Conservation (phyloP, 148 eudicot genomes). For the Tetragonia tetragonoides region DNA sequence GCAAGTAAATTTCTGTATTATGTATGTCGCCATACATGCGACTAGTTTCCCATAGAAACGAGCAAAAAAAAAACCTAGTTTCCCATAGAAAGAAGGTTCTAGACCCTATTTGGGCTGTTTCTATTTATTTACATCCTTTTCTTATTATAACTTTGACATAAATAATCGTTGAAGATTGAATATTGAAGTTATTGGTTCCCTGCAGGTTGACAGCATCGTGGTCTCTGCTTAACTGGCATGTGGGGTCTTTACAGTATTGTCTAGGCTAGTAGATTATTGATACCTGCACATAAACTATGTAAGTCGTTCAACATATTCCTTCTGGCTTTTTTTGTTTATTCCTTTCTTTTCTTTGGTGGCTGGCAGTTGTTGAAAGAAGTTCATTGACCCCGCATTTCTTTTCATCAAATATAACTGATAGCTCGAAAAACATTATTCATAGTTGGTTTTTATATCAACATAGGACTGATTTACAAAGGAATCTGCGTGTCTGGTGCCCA, state of each 20-base stretch:
- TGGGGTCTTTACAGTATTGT: conserved; percentile 5
- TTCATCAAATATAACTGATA: neutral
- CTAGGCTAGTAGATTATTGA: conserved; percentile 13
- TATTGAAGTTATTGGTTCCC: neutral
- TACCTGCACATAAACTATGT: conserved; percentile 22
- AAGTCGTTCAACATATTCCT: conserved; percentile 11
- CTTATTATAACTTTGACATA: neutral
- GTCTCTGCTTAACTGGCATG: conserved; percentile 12
- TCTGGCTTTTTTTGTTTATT: conserved; percentile 4
- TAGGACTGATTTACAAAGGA: neutral
- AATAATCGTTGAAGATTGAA: neutral
- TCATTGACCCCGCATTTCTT: neutral
- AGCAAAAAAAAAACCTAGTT: too few species aligned
- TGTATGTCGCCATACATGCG: neutral
- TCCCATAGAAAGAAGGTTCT: neutral
- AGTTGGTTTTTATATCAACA: conserved; percentile 5
- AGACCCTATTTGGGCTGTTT: neutral
- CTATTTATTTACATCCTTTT: neutral
- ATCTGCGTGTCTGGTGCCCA: conserved; percentile 31
- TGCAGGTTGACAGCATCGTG: conserved; percentile 10
- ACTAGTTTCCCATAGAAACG: neutral
- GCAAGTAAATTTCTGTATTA: neutral
- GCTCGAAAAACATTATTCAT: neutral
- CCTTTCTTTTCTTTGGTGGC: conserved; percentile 7
- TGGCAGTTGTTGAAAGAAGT: conserved; percentile 8